phyloP scores from a whole-genome alignment of 2,329 filamentous ascomycete genomes.

The Clathrospora elynae region DNA sequence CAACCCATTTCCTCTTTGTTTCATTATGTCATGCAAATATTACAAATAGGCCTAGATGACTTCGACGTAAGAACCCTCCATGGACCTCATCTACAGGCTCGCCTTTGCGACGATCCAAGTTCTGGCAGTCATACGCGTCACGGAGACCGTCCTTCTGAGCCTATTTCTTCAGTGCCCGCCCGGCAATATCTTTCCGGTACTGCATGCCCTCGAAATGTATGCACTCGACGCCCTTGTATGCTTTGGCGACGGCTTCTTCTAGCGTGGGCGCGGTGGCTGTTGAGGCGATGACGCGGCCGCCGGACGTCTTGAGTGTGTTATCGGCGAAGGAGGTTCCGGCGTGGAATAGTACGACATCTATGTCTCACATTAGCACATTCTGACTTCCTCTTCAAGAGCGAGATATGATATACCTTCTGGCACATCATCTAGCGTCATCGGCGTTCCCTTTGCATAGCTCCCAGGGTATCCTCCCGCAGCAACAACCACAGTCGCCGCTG shows the following conservation, averaged over 20 bases:
- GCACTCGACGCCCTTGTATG: slow-evolving; percentile 80
- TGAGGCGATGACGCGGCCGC: slow-evolving; percentile 92
- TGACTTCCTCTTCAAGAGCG: slow-evolving; percentile 42
- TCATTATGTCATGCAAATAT: no score
- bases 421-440: slow-evolving; percentile 63
- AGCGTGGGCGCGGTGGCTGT: slow-evolving; percentile 78
- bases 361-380: slow-evolving; percentile 23
- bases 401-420: slow-evolving; percentile 52
- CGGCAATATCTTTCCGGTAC: slow-evolving; percentile 88
- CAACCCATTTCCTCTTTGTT: background rate
- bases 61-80: no score
- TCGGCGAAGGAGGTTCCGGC: slow-evolving; percentile 76
- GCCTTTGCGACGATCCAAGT: no score
- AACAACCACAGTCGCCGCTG: slow-evolving; percentile 90
- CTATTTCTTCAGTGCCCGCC: slow-evolving; percentile 50
- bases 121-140: no score
- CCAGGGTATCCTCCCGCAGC: slow-evolving; percentile 91
- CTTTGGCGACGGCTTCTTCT: slow-evolving; percentile 80
- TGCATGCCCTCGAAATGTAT: slow-evolving; percentile 90
- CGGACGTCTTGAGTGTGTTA: slow-evolving; percentile 72
- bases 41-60: no score
- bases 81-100: background rate
- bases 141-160: background rate
- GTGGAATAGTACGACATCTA: slow-evolving; percentile 79
- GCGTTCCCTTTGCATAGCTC: slow-evolving; percentile 75